Evolutionary conservation across 805 yeast genomes (phyloP), one percentile per base, ranked within the genome.

Genomic region (Monosporozyma siamensis): DNA sequence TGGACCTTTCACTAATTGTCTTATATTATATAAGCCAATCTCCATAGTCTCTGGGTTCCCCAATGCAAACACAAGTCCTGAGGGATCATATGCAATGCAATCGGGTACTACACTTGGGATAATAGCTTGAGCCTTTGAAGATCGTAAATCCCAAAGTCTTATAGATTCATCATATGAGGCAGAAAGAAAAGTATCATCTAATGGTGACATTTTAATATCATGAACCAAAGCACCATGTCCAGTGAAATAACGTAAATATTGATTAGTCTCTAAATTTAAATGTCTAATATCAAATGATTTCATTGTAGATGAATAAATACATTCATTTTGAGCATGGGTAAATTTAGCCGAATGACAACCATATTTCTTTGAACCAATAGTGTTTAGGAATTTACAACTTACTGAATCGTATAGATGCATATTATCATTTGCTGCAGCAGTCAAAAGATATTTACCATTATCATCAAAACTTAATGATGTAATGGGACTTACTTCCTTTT

Each of bases 321-420:
- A 81, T 52, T 80, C 78, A 44, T 74, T 70, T 36, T 78, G 79
- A 34, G 74, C 71, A 54, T 82, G 94, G 1, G 95, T 79, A 60
- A 92, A 92, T 37, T 78, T 70, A 2, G 95, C 96, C 30, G 85
- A 64, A 55, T 86, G 88, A 44, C 88, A 84, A 1, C 98, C 98
- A 53, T 92, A 92, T 57, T 92, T 92, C 64, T 88, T 89, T 23
- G 92, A 80, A 45, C 76, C 80, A 7, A 85, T 72, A 4, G 87
- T 76, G 52, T 80, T 83, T 35, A 71, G 53, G 48, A 78, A 82
- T 42, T 72, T 69, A 5, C 96, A 97, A 26, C 74, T 65, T 15
- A 74, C 67, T n/a, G 73, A 67, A 63, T 90, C 95, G 59, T 87
- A 90, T 15, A 92, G 65, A 54, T 87, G 94, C 53, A 92, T 78